Base-by-base conservation (phyloP, 108 stramenopile species). In the Pseudonitzschia multistriata region DNA sequence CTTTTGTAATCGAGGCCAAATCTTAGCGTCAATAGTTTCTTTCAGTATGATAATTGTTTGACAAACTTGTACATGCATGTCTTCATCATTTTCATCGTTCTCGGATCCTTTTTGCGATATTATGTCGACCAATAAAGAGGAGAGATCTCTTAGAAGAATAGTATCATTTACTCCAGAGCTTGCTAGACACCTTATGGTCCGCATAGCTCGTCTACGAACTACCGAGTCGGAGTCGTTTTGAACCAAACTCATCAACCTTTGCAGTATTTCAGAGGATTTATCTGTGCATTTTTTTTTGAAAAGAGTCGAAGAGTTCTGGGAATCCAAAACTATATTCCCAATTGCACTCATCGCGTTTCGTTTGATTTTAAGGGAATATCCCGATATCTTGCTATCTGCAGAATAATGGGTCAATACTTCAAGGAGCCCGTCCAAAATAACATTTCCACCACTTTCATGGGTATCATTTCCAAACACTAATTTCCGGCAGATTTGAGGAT, bases 121-220 rank as follows among this genome's bases (percentile, higher is more conserved):
- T 5, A 59, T 48, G 8, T 53, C 53, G 2, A 64, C 62, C 36
- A 78, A 34, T 30, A 78, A 72, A 8, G 25, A 45, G n/a, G 65
- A 27, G 5, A 72, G 49, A n/a, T 68, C 34, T 62, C 60, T 66
- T 11, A 52, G 14, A 6, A 42, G 19, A 1, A 72, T 28, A 19
- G 33, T 21, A 0, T 0, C 28, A 8, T 27, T 34, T 30, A 50
- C 39, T 31, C 29, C 33, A 30, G 63, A 64, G 21, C 21, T 30
- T 0, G 70, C 64, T 39, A 80, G 11, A 68, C 79, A 80, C n/a
- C 80, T 70, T 5, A 81, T 64, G 15, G 74, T 76, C 52, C 80
- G 57, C 80, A 81, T 81, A 13, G 80, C 80, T 34, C 80, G 66
- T 45, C 80, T 64, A 24, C 74, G 62, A 22, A 74, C 56, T 24